Base-by-base conservation (phyloP, 2,329 filamentous ascomycete genomes). In the Cercospora sesami region DNA sequence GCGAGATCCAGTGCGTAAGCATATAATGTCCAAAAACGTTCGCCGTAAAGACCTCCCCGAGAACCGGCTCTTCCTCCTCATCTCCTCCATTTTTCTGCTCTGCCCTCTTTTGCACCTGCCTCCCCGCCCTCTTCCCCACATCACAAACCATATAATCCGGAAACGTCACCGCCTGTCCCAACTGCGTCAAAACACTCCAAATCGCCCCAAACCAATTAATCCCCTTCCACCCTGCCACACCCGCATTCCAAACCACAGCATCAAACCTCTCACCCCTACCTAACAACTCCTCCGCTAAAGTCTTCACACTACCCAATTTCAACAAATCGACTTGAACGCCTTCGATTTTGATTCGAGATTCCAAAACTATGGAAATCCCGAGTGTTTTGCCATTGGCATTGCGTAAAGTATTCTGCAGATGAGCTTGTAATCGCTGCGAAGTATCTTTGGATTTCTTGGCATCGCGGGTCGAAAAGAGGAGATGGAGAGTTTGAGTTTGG, bases 11-110 rank as follows among this genome's bases (percentile, higher is more conserved):
- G 78, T 97, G 94, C 16, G 88, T 87, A 26, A 99, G 87, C 75
- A 97, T 82, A 78, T 99, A 98, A 81, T 99, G 95, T 0, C 95
- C 95, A 77, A 99, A 98, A 31, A 97, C 86, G 77, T 98, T 98
- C 60, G 94, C 90, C 78, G 90, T 91, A 78, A 98, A 99, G 18
- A 97, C 88, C 72, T 92, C 86, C 3, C 93, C 94, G 0, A 99
- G 82, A 5, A 83, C 81, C 0, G 90, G 89, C 67, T 89, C 86
- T 16, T 81, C 73, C 10, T 62, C 58, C 9, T 39, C 51, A 30
- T 59, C 31, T 28, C 26, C 23, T 60, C 60, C 45, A 28, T 59
- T 5, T 72, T 72, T 18, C 63, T 21, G 18, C 66, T 65, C 16
- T n/a, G 30, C 1, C 33, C 4, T 12, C n/a, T 36, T 42, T 16